Percentiles rank a stretch among this genome's conserved stretches.
These are phyloP conservation scores for Acacia melanoxylon DNA, from an alignment of 306 rosid genomes.

Conservation along the genomic window DNA sequence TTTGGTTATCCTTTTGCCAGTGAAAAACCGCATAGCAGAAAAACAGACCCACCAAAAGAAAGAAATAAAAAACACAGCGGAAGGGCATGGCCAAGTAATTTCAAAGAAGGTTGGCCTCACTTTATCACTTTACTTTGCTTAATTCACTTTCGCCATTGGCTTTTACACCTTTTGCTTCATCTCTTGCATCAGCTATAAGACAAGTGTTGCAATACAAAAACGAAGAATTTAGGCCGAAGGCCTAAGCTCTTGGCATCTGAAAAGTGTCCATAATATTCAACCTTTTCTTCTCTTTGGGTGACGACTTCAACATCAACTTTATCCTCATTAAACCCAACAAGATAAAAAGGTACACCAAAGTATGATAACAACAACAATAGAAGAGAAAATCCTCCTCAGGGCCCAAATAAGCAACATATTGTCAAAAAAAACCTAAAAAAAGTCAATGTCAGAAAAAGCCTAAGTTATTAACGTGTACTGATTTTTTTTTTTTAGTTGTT, in stretches of 20 bases:
- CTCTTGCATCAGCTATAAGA: background rate
- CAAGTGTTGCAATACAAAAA: background rate
- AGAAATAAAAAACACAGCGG: background rate
- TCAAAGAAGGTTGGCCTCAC: background rate
- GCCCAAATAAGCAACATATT: too few relatives aligned
- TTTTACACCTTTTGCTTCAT: background rate
- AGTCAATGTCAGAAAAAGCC: too few relatives aligned
- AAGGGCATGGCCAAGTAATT: background rate
- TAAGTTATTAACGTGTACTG: too few relatives aligned
- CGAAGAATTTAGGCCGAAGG: background rate
- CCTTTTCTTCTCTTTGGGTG: slow-evolving; percentile 1
- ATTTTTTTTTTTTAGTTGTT: too few relatives aligned
- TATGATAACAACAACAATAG: slow-evolving; percentile 15
- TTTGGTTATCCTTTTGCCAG: background rate
- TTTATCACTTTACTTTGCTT: background rate
- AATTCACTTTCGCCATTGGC: background rate
- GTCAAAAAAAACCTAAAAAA: too few relatives aligned
- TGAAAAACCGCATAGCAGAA: too few relatives aligned
- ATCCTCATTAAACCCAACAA: slow-evolving; percentile 13
- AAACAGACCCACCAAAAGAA: background rate
- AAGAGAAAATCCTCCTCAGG: too few relatives aligned
- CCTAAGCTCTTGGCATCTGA: background rate
- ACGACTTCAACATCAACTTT: background rate
- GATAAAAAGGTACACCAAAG: slow-evolving; percentile 20
- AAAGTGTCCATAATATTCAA: background rate